A percentile compares a stretch with the other conserved stretches of the same genome.
Conservation (phyloP, 2,329 filamentous ascomycete genomes). For the Xenoacremonium recifei region DNA sequence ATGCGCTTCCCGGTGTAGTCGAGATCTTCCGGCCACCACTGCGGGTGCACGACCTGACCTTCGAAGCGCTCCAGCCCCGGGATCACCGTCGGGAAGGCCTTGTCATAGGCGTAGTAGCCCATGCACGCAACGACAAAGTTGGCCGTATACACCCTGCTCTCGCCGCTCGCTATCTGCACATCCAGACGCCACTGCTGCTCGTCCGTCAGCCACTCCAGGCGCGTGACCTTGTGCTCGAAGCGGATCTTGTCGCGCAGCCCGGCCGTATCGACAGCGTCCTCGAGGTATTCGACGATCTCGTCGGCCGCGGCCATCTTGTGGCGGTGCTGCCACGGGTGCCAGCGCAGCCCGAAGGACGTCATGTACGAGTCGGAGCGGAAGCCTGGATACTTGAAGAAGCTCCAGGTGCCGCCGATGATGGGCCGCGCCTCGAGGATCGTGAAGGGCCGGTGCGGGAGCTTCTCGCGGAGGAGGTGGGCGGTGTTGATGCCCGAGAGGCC, state of each 20-base stretch:
- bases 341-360: conserved; percentile 63
- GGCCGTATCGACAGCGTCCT: conserved; percentile 46
- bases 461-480: conserved; percentile 62
- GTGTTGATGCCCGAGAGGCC: conserved; percentile 75
- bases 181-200: conserved; percentile 56
- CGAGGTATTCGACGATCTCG: conserved; percentile 54
- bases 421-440: conserved; percentile 66
- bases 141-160: conserved; percentile 37
- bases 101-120: conserved; percentile 72
- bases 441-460: conserved; percentile 56
- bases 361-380: conserved; percentile 66
- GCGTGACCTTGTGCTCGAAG: conserved; percentile 47
- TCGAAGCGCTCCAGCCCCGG: conserved; percentile 67
- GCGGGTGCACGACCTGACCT: conserved; percentile 64
- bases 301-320: conserved; percentile 50
- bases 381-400: conserved; percentile 74
- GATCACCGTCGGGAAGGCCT: conserved; percentile 59
- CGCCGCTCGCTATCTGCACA: conserved; percentile 34
- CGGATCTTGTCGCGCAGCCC: conserved; percentile 56
- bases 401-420: conserved; percentile 74
- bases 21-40: conserved; percentile 72
- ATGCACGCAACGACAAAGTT: conserved; percentile 57
- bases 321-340: conserved; percentile 65
- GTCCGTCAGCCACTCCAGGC: conserved; percentile 52
- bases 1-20: conserved; percentile 67